Evolutionary conservation across 257 asterid species (phyloP).

Genomic region (Penstemon eatonii): DNA sequence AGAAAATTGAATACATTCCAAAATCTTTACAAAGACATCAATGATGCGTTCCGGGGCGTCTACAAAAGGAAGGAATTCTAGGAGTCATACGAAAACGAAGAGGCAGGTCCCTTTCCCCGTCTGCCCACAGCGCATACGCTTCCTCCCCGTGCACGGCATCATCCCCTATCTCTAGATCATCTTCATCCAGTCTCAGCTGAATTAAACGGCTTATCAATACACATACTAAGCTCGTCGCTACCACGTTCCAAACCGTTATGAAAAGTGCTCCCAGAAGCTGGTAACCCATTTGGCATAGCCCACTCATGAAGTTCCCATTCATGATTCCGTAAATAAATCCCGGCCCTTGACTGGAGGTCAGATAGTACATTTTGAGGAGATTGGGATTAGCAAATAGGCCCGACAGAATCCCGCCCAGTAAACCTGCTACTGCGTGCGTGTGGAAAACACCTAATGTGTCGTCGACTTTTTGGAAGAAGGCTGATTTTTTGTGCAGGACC

Average conservation of each 20-base stretch:
- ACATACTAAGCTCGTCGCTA: conserved; percentile 52
- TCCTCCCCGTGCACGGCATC: conserved; percentile 64
- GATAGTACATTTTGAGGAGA: conserved; percentile 37
- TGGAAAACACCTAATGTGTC: conserved; percentile 73
- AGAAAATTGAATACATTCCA: neutral
- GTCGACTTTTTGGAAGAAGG: conserved; percentile 62
- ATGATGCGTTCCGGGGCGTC: conserved; percentile 20
- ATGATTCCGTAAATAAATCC: conserved; percentile 52
- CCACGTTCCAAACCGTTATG: conserved; percentile 49
- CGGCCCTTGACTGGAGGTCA: conserved; percentile 24
- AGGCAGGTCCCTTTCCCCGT: conserved; percentile 50
- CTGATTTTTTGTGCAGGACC: conserved; percentile 66
- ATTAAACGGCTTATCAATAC: conserved; percentile 39
- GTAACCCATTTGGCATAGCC: conserved; percentile 47
- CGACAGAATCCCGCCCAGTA: conserved; percentile 60
- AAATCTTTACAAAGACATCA: neutral
- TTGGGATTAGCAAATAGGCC: conserved; percentile 65
- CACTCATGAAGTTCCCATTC: conserved; percentile 24
- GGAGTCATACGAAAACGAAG: conserved; percentile 60
- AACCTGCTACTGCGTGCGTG: conserved; percentile 71
- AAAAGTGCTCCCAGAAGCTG: conserved; percentile 53
- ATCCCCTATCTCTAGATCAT: conserved; percentile 57
- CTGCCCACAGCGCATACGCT: conserved; percentile 63
- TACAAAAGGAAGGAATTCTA: conserved; percentile 48
- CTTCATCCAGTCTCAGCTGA: conserved; percentile 52